phyloP scores from a whole-genome alignment of 306 rosid species.

The Datisca glomerata region DNA sequence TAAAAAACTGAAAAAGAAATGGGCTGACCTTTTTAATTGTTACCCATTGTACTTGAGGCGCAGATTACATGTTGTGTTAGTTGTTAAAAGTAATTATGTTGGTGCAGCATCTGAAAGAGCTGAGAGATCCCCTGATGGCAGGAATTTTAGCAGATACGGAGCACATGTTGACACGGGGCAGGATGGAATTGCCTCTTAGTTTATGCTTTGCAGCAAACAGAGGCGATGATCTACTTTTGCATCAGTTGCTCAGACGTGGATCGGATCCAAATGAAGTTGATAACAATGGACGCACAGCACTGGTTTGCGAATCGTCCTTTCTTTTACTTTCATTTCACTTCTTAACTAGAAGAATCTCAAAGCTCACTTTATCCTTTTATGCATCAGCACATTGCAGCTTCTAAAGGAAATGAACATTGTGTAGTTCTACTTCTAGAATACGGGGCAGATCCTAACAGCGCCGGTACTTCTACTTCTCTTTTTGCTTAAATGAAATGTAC shows the following conservation, averaged over 20 bases:
- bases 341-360: too few relatives aligned
- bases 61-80: background rate
- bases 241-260: slow-evolving; percentile 59
- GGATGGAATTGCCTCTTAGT: slow-evolving; percentile 57
- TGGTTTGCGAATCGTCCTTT: slow-evolving; percentile 33
- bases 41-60: too few relatives aligned
- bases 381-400: slow-evolving; percentile 78
- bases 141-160: slow-evolving; percentile 56
- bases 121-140: slow-evolving; percentile 59
- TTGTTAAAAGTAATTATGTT: background rate
- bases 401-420: slow-evolving; percentile 57
- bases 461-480: slow-evolving; percentile 71
- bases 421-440: slow-evolving; percentile 54
- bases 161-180: slow-evolving; percentile 60
- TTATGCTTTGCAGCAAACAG: slow-evolving; percentile 58
- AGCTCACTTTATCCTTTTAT: too few relatives aligned
- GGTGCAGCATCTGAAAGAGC: slow-evolving; percentile 56
- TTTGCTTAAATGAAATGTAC: too few relatives aligned
- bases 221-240: slow-evolving; percentile 63
- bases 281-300: slow-evolving; percentile 58
- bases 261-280: slow-evolving; percentile 61
- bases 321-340: background rate
- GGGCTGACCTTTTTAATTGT: too few relatives aligned
- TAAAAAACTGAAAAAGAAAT: too few relatives aligned
- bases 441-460: slow-evolving; percentile 57